phyloP scores from a whole-genome alignment of 2,329 filamentous ascomycete genomes.

The Colletotrichum camelliae region DNA sequence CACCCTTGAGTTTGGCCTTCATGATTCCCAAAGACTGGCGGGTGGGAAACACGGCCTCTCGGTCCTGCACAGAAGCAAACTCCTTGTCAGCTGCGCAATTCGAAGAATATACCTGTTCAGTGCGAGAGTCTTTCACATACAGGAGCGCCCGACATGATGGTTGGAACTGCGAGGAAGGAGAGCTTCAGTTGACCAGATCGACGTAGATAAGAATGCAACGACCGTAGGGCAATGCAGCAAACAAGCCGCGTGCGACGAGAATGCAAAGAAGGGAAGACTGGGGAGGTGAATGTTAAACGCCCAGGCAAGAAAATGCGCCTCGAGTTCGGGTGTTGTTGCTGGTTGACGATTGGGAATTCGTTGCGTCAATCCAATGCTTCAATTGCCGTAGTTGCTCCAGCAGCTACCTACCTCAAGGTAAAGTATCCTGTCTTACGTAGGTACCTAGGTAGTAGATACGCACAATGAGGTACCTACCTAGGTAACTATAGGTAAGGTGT shows the following conservation, averaged over 20 bases:
- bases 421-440: background rate
- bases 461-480: background rate
- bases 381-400: background rate
- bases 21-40: constrained; percentile 95
- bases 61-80: constrained; percentile 62
- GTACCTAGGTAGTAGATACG: background rate
- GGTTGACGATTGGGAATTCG: background rate
- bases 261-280: background rate
- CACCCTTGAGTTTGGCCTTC: constrained; percentile 97
- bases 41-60: constrained; percentile 96
- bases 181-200: background rate
- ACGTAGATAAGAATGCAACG: background rate
- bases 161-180: background rate
- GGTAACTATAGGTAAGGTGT: too few relatives aligned
- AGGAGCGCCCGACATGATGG: constrained; percentile 43
- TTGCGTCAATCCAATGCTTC: background rate
- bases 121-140: constrained; percentile 30
- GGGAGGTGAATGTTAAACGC: background rate
- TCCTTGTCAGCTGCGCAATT: background rate
- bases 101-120: background rate
- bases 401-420: background rate
- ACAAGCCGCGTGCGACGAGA: background rate
- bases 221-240: background rate
- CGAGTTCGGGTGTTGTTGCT: background rate
- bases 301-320: background rate